phyloP scores from a whole-genome alignment of 495 filamentous ascomycete genomes.

The Xylaria curta region DNA sequence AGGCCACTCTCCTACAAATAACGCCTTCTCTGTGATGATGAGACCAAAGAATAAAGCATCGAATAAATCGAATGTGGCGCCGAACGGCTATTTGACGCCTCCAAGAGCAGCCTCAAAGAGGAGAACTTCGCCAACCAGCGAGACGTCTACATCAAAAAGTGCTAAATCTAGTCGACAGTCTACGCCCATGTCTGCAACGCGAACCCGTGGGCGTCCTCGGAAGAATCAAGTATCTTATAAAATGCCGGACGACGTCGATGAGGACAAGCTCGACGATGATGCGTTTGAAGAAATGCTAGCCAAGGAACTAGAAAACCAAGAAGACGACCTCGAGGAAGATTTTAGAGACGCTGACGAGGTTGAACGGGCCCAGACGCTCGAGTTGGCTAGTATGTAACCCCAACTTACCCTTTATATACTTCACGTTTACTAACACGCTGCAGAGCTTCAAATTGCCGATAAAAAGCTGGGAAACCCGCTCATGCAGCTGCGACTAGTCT shows the following conservation, averaged over 20 bases:
- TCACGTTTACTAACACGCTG: conserved; percentile 27
- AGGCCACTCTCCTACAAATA: conserved; percentile 35
- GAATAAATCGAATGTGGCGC: conserved; percentile 29
- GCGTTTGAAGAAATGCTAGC: conserved; percentile 75
- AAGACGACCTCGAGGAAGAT: conserved; percentile 56
- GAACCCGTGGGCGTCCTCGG: conserved; percentile 49
- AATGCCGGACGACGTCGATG: conserved; percentile 60
- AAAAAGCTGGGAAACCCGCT: conserved; percentile 97
- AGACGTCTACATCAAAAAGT: conserved; percentile 63
- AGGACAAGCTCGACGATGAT: conserved; percentile 77
- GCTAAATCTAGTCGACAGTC: conserved; percentile 72
- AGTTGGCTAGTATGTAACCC: conserved; percentile 71
- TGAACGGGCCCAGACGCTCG: conserved; percentile 72
- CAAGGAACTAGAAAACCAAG: conserved; percentile 60
- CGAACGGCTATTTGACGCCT: conserved; percentile 26
- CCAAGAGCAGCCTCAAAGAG: conserved; percentile 50
- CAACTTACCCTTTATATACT: neutral
- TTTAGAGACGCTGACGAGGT: conserved; percentile 63
- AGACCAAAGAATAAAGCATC: conserved; percentile 41
- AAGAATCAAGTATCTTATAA: conserved; percentile 53
- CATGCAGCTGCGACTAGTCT: conserved; percentile 89
- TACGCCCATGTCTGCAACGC: conserved; percentile 60
- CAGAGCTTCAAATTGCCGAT: conserved; percentile 78
- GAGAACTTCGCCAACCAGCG: conserved; percentile 44
- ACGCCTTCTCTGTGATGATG: conserved; percentile 58